Evolutionary conservation across 163 green algal genomes (phyloP).

Genomic region (Coccomyxa subellipsoidea): DNA sequence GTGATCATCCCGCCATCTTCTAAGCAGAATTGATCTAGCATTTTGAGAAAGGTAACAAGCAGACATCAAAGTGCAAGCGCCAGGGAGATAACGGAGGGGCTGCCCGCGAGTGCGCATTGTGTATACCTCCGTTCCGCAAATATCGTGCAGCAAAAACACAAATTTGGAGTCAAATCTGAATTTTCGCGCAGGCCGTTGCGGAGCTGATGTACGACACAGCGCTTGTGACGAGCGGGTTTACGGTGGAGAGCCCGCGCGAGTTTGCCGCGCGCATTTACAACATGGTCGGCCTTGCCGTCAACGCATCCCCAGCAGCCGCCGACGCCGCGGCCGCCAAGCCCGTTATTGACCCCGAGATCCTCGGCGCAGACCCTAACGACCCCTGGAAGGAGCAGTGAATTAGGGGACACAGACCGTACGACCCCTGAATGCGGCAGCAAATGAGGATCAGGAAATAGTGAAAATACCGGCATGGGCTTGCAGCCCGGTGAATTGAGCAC

Average conservation of each 20-base stretch:
- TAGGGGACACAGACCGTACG: not conserved
- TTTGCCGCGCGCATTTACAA: conserved; percentile 47
- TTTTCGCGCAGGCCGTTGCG: conserved; percentile 64
- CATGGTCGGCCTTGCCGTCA: conserved; percentile 24
- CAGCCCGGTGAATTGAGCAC: no score
- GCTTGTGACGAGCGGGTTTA: conserved; percentile 69
- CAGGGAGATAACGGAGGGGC: no score
- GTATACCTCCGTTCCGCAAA: no score
- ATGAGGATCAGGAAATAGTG: no score
- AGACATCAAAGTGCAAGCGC: no score
- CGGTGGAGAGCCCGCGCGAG: conserved; percentile 62
- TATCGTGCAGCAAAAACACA: no score
- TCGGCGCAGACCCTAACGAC: conserved; percentile 24
- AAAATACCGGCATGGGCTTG: no score
- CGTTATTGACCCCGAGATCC: conserved; percentile 25
- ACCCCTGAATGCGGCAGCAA: not conserved
- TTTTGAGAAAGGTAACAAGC: no score
- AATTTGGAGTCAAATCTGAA: no score
- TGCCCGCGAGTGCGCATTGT: no score
- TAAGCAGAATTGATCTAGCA: no score
- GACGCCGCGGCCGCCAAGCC: not conserved
- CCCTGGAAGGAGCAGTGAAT: conserved; percentile 19
- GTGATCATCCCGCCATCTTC: no score
- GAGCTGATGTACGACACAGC: conserved; percentile 95
- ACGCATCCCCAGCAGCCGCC: conserved; percentile 9